A percentile compares a stretch with the other conserved stretches of the same genome.
Conservation (phyloP, 2,329 filamentous ascomycete genomes). For the Talaromyces sp. region DNA sequence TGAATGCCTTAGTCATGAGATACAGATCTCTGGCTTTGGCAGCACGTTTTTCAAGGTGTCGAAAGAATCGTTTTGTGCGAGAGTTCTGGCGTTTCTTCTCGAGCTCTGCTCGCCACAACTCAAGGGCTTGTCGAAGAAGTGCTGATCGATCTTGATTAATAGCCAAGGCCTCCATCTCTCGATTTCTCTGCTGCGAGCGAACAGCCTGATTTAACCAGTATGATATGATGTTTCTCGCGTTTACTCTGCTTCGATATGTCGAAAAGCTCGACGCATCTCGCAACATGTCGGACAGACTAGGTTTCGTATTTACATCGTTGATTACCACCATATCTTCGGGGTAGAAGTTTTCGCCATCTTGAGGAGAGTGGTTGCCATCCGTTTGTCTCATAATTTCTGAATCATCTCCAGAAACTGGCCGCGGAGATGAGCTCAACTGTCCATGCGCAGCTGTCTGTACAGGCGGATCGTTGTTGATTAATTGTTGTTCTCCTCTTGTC, state of each 20-base stretch:
- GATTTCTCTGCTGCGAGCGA: slow-evolving; percentile 35
- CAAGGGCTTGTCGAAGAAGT: slow-evolving; percentile 52
- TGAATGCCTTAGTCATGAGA: slow-evolving; percentile 61
- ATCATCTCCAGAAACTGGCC: background rate
- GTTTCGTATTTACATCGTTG: slow-evolving; percentile 45
- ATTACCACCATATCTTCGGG: slow-evolving; percentile 26
- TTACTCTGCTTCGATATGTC: slow-evolving; percentile 39
- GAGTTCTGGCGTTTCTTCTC: slow-evolving; percentile 39
- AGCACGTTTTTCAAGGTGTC: slow-evolving; percentile 57
- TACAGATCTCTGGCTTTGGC: slow-evolving; percentile 62
- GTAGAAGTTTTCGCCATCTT: background rate
- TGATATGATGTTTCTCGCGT: slow-evolving; percentile 39
- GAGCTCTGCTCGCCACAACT: slow-evolving; percentile 46
- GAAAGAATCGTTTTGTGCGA: slow-evolving; percentile 53
- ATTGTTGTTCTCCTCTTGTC: slow-evolving; percentile 20
- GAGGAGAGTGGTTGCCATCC: background rate
- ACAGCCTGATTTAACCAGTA: slow-evolving; percentile 48
- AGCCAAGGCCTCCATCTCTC: slow-evolving; percentile 45
- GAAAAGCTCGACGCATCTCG: slow-evolving; percentile 51
- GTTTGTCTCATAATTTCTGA: background rate
- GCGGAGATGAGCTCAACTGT: slow-evolving; percentile 1
- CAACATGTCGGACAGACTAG: slow-evolving; percentile 49
- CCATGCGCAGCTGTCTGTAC: slow-evolving; percentile 24
- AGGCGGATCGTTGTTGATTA: slow-evolving; percentile 20
- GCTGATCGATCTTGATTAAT: slow-evolving; percentile 48